These are phyloP conservation scores for Alternaria panax DNA, from an alignment of 2,329 filamentous ascomycete species.

Conservation along the genomic window DNA sequence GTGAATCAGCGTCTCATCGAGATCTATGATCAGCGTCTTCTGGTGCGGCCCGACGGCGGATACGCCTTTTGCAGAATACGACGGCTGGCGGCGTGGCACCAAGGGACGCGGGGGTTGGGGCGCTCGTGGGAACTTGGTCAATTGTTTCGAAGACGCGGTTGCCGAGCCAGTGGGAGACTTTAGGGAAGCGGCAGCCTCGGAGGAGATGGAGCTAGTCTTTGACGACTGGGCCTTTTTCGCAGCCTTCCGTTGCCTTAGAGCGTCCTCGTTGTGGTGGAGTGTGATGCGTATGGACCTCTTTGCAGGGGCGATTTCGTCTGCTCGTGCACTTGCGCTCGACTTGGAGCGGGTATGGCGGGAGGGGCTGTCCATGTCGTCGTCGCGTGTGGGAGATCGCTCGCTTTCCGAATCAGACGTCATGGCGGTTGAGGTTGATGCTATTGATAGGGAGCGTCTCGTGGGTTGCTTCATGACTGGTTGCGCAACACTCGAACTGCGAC, in stretches of 20 bases:
- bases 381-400: conserved; percentile 55
- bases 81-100: conserved; percentile 87
- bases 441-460: conserved; percentile 51
- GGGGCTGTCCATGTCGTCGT: conserved; percentile 44
- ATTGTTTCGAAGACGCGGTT: conserved; percentile 60
- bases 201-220: conserved; percentile 44
- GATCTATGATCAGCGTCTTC: conserved; percentile 93
- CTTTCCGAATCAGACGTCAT: conserved; percentile 72
- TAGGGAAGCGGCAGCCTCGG: conserved; percentile 69
- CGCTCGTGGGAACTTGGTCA: conserved; percentile 90
- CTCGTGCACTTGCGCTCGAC: conserved; percentile 56
- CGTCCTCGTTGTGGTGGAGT: conserved; percentile 82
- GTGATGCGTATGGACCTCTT: conserved; percentile 90
- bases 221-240: conserved; percentile 64
- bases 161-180: conserved; percentile 92
- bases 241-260: conserved; percentile 74
- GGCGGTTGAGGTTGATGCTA: conserved; percentile 66
- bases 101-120: conserved; percentile 89
- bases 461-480: conserved; percentile 38
- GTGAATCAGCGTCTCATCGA: conserved; percentile 97
- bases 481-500: conserved; percentile 37
- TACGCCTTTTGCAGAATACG: conserved; percentile 66
- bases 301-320: conserved; percentile 71
- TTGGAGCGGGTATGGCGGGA: conserved; percentile 69
- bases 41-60: conserved; percentile 59